Percentiles rank a stretch among this genome's conserved stretches.
phyloP scores from a whole-genome alignment of 176 grass and related monocot genomes.

The Phoenix roebelenii region DNA sequence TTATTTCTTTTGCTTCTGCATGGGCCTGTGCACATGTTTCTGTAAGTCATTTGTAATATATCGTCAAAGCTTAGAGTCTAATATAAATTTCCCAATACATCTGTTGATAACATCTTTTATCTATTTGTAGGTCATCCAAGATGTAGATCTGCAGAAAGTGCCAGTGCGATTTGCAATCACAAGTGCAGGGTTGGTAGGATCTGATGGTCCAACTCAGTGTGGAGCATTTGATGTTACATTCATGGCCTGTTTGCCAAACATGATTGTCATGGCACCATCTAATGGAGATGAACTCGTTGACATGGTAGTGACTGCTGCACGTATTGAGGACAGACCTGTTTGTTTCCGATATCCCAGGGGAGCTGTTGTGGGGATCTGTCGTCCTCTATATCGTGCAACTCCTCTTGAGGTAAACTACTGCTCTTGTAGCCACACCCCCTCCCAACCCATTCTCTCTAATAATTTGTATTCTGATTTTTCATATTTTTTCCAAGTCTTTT shows the following conservation, averaged over 20 bases:
- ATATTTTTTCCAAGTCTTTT: too few relatives aligned
- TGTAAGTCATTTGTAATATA: too few relatives aligned
- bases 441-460: too few relatives aligned
- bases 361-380: constrained; percentile 27
- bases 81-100: too few relatives aligned
- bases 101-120: too few relatives aligned
- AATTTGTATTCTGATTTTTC: too few relatives aligned
- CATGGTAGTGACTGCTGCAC: constrained; percentile 57
- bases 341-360: constrained; percentile 62
- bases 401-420: constrained; percentile 32
- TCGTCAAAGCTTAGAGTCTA: too few relatives aligned
- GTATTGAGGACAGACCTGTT: constrained; percentile 44
- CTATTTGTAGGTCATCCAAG: constrained; percentile 46
- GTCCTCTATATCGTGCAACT: constrained; percentile 29
- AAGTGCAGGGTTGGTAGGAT: constrained; percentile 55
- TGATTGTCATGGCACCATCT: constrained; percentile 76
- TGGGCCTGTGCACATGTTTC: too few relatives aligned
- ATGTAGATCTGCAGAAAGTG: constrained; percentile 64
- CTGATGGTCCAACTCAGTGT: constrained; percentile 43
- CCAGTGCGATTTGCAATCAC: constrained; percentile 63
- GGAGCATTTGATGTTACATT: constrained; percentile 68
- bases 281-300: constrained; percentile 57
- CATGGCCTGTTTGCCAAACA: constrained; percentile 73
- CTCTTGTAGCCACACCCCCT: too few relatives aligned
- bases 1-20: too few relatives aligned